Evolutionary conservation across 306 rosid species (phyloP).

Genomic region (Gynostemma pentaphyllum): DNA sequence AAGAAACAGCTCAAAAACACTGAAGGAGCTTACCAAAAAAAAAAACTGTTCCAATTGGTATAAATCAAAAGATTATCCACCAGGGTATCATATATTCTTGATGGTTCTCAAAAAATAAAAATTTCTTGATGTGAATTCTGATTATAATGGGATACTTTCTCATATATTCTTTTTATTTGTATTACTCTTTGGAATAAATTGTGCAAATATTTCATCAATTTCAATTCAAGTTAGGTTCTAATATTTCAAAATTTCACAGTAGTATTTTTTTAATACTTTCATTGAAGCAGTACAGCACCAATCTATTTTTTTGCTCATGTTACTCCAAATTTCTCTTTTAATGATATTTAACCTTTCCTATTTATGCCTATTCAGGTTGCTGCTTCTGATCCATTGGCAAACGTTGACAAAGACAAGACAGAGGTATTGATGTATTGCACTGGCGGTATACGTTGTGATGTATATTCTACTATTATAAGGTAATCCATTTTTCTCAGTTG

Average conservation of each 20-base stretch:
- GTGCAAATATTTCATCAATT: too few species aligned
- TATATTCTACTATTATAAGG: conserved; percentile 80
- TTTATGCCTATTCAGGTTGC: conserved; percentile 34
- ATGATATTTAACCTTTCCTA: not conserved
- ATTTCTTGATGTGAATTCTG: not conserved
- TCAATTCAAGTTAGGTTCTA: too few species aligned
- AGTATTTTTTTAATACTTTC: too few species aligned
- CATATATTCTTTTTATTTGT: not conserved
- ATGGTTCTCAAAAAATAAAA: not conserved
- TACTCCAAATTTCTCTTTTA: not conserved
- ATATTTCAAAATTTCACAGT: too few species aligned
- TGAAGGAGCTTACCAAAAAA: too few species aligned
- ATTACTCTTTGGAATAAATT: not conserved
- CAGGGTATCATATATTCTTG: too few species aligned
- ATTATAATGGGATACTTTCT: not conserved
- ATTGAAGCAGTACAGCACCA: too few species aligned
- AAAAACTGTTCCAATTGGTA: too few species aligned
- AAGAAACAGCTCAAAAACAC: too few species aligned
- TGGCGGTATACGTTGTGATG: conserved; percentile 88
- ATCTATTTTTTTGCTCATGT: too few species aligned
- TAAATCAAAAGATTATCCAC: too few species aligned
- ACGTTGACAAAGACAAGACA: conserved; percentile 50
- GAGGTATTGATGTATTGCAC: conserved; percentile 91
- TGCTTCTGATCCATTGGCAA: conserved; percentile 72
- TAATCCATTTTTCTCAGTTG: conserved; percentile 21